These are phyloP conservation scores for Neonectria hederae DNA, from an alignment of 2,329 filamentous ascomycete genomes.

Conservation along the genomic window DNA sequence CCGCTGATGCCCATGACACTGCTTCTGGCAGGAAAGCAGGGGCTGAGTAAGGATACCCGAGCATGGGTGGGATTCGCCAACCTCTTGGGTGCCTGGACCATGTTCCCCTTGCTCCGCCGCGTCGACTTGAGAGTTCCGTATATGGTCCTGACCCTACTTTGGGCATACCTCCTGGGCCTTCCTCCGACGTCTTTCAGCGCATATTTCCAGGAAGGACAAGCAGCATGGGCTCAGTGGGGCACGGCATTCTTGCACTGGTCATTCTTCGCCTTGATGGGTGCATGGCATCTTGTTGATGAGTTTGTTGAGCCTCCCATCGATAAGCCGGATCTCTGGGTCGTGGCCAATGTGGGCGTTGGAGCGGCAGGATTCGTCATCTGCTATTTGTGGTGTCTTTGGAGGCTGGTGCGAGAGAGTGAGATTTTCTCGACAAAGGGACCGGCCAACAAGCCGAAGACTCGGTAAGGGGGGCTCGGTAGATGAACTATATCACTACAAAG, in stretches of 20 bases:
- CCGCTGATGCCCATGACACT: slow-evolving; percentile 94
- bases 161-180: slow-evolving; percentile 90
- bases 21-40: slow-evolving; percentile 80
- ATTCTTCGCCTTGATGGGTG: slow-evolving; percentile 81
- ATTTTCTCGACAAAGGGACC: slow-evolving; percentile 51
- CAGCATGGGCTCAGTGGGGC: slow-evolving; percentile 54
- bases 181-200: slow-evolving; percentile 78
- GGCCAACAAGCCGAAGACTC: slow-evolving; percentile 47
- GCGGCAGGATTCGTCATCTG: slow-evolving; percentile 86
- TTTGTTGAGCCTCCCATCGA: slow-evolving; percentile 72
- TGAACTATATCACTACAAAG: slow-evolving; percentile 13
- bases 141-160: slow-evolving; percentile 82
- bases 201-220: slow-evolving; percentile 66
- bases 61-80: slow-evolving; percentile 98
- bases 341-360: slow-evolving; percentile 87
- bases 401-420: slow-evolving; percentile 68
- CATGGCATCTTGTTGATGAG: slow-evolving; percentile 82
- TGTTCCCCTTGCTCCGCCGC: slow-evolving; percentile 88
- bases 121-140: slow-evolving; percentile 89
- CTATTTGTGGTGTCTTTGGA: slow-evolving; percentile 91
- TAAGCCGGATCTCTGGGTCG: slow-evolving; percentile 95
- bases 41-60: slow-evolving; percentile 77
- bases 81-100: slow-evolving; percentile 87
- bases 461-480: slow-evolving; percentile 20
- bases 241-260: slow-evolving; percentile 75